Evolutionary conservation across 441 rosid species (phyloP), one percentile per base, ranked within the genome.

Genomic region (Gossypium trilobum): DNA sequence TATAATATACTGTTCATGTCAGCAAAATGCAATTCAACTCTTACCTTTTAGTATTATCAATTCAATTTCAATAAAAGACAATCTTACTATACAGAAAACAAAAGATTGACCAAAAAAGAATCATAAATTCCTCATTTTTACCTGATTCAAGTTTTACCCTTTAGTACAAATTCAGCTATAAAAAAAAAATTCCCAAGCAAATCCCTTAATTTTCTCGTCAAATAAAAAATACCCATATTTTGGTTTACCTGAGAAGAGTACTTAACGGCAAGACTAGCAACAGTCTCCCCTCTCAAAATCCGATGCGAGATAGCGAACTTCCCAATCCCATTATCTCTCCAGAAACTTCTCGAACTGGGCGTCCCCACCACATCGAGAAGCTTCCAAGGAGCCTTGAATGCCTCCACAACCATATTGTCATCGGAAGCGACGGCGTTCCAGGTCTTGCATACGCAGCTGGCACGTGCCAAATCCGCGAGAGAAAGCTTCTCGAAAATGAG

Each of bases 271-370:
- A 91, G 97, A 73, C 93, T 80, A 3, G 92, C 85, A 8, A 93
- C 87, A 55, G 81, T 82, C 36, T 91, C 95, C 39, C 91, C 91
- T 65, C 88, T 85, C 25, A 42, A 73, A 72, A 93, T 81, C 83
- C 85, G 81, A 64, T 93, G 98, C 33, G 96, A 91, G 68, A 93
- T 78, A 5, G 98, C 91, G 62, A 93, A 89, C 73, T 91, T 93
- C 65, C 86, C 79, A 48, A 93, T 78, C 29, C 89, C 88, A 33
- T 77, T 87, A 25, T 93, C 91, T 74, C 93, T 87, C 98, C 97
- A 93, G 78, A 93, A 93, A 31, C 77, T 58, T 1, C 77, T 55
- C 46, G 88, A 87, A 50, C 74, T 68, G 2, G 98, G 96, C 70
- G 62, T 79, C 22, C 97, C 98, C 0, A 88, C 77, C 63, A 91